phyloP scores from a whole-genome alignment of 805 yeast genomes.

The Nakazawaea ernobii region DNA sequence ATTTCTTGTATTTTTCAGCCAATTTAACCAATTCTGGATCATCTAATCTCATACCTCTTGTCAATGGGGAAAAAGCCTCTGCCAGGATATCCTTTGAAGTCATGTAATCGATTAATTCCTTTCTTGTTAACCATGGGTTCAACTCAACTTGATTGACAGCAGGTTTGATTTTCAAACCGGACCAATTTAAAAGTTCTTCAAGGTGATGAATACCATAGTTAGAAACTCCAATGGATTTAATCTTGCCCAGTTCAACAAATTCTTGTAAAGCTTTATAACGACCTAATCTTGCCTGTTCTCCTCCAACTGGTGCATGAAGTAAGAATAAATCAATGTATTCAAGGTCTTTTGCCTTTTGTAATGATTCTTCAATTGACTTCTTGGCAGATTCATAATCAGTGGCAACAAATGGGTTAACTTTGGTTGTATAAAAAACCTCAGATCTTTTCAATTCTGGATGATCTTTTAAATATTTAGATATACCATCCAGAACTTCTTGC shows the following conservation, averaged over 20 bases:
- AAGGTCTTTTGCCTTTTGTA: conserved; percentile 35
- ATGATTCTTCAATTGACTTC: conserved; percentile 34
- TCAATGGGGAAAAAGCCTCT: conserved; percentile 65
- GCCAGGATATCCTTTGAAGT: conserved; percentile 38
- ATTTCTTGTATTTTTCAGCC: conserved; percentile 40
- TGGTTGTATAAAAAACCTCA: conserved; percentile 36
- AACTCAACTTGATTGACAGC: conserved; percentile 46
- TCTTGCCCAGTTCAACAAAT: conserved; percentile 42
- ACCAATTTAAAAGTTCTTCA: conserved; percentile 44
- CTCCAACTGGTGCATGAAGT: conserved; percentile 48
- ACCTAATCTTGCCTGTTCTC: conserved; percentile 35
- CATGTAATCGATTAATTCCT: conserved; percentile 38
- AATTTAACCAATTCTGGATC: conserved; percentile 38
- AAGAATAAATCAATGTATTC: conserved; percentile 50
- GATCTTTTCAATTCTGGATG: conserved; percentile 24
- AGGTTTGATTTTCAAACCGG: conserved; percentile 36
- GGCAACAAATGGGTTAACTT: conserved; percentile 22
- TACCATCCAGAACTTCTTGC: conserved; percentile 53
- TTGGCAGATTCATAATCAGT: conserved; percentile 34
- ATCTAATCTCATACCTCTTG: conserved; percentile 41
- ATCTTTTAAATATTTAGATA: conserved; percentile 31
- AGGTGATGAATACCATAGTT: conserved; percentile 55
- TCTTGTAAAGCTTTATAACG: conserved; percentile 55
- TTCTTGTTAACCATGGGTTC: conserved; percentile 44
- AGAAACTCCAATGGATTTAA: conserved; percentile 57